A percentile compares a stretch with the other conserved stretches of the same genome.
Conservation (phyloP, 2,329 filamentous ascomycete genomes). For the Colletotrichum endophyticum region DNA sequence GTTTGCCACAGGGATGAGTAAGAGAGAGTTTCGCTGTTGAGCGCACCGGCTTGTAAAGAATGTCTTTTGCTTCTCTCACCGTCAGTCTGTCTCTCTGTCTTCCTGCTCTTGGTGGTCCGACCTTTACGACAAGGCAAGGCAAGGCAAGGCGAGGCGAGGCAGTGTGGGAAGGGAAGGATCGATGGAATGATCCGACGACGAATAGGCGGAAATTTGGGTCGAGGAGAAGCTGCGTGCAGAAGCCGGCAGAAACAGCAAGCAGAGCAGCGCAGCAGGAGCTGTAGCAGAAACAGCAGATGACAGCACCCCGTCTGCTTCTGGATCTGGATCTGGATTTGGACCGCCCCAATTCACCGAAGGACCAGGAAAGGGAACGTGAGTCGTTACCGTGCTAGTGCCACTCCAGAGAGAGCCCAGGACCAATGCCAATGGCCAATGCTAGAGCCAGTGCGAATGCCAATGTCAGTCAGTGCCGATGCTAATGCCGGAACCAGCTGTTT, state of each 20-base stretch:
- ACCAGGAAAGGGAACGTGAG: conserved; percentile 14
- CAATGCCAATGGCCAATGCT: conserved; percentile 17
- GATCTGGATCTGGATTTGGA: background rate
- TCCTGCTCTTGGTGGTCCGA: background rate
- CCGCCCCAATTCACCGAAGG: conserved; percentile 3
- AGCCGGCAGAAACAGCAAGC: background rate
- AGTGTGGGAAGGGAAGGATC: background rate
- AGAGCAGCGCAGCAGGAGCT: background rate
- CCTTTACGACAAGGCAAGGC: background rate
- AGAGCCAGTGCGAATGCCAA: conserved; percentile 3
- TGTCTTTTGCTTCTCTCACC: background rate
- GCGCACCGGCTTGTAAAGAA: background rate
- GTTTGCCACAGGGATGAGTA: conserved; percentile 18
- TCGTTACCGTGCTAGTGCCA: conserved; percentile 19
- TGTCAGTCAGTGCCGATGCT: conserved; percentile 2
- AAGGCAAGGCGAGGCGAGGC: background rate
- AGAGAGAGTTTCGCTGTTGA: background rate
- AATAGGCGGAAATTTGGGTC: background rate
- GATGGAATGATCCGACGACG: background rate
- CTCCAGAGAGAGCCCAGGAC: conserved; percentile 4
- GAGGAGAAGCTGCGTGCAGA: background rate
- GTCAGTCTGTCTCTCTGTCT: background rate
- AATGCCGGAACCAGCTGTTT: background rate
- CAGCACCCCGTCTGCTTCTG: background rate
- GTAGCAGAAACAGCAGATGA: background rate